phyloP scores from a whole-genome alignment of 2,329 filamentous ascomycete genomes.

The Zymoseptoria brevis region DNA sequence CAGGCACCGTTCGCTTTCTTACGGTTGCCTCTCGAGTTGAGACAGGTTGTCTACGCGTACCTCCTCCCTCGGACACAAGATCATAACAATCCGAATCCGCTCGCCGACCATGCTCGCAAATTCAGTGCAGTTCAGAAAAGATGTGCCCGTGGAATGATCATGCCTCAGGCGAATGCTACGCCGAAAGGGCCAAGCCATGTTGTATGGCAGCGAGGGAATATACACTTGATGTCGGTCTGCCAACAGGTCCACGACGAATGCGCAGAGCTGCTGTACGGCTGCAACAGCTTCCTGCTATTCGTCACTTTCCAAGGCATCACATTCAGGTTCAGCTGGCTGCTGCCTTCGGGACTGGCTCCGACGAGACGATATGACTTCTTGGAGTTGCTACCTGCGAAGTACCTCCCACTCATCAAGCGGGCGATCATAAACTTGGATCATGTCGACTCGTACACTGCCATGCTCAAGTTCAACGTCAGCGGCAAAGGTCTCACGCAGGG shows the following conservation, averaged over 20 bases:
- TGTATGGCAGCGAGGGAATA: conserved; percentile 39
- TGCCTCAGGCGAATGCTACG: conserved; percentile 9
- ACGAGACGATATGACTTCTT: conserved; percentile 35
- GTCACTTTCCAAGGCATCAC: conserved; percentile 37
- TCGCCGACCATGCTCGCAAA: conserved; percentile 23
- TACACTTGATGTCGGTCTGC: conserved; percentile 32
- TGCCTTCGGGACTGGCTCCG: conserved; percentile 35
- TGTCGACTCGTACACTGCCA: conserved; percentile 43
- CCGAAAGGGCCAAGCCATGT: conserved; percentile 13
- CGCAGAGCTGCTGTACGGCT: conserved; percentile 39
- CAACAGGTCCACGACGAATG: conserved; percentile 40
- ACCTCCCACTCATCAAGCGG: conserved; percentile 35
- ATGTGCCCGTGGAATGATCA: conserved; percentile 18
- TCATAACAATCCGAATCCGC: conserved; percentile 15
- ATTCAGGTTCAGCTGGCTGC: conserved; percentile 39
- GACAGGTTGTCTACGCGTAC: conserved; percentile 35
- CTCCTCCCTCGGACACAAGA: conserved; percentile 36
- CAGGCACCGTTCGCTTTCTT: conserved; percentile 27
- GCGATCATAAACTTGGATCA: conserved; percentile 40
- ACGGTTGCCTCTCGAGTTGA: conserved; percentile 38
- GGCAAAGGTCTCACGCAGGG: conserved; percentile 38
- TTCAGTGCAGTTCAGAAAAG: conserved; percentile 27
- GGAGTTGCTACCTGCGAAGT: conserved; percentile 34
- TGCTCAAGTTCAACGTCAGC: conserved; percentile 46
- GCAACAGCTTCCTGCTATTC: conserved; percentile 40